phyloP scores from a whole-genome alignment of 768 basidiomycete genomes.

The Psilocybe azurescens region DNA sequence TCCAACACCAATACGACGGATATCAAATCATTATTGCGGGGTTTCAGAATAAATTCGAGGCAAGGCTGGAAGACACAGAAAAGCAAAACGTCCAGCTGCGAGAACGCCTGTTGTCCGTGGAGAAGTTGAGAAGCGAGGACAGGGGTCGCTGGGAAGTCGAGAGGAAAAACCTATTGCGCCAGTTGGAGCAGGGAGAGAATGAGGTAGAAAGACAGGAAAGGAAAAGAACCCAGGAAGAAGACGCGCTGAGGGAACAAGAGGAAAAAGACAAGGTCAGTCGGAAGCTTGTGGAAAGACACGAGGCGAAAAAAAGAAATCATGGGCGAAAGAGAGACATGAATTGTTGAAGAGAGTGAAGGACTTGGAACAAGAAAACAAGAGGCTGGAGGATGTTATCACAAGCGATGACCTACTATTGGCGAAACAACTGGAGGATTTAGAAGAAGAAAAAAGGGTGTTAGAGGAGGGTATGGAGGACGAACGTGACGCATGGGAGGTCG shows the following conservation, averaged over 20 bases:
- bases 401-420: neutral
- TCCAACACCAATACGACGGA: neutral
- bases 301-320: constrained; percentile 5
- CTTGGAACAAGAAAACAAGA: neutral
- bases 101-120: neutral
- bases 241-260: neutral
- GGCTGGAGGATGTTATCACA: neutral
- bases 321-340: neutral
- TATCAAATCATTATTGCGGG: neutral
- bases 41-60: neutral
- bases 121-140: constrained; percentile 3
- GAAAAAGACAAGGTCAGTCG: neutral
- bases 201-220: neutral
- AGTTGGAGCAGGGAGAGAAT: constrained; percentile 4
- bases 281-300: constrained; percentile 3
- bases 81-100: neutral
- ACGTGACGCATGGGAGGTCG: neutral
- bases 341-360: neutral
- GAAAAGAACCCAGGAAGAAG: neutral
- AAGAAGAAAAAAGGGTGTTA: neutral
- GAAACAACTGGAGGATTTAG: neutral
- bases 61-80: neutral
- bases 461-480: neutral
- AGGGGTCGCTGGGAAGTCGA: constrained; percentile 3
- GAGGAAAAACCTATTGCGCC: neutral